Evolutionary conservation across 495 filamentous ascomycete genomes (phyloP), one percentile per base, ranked within the genome.

Genomic region (Friedmanniomyces endolithicus): DNA sequence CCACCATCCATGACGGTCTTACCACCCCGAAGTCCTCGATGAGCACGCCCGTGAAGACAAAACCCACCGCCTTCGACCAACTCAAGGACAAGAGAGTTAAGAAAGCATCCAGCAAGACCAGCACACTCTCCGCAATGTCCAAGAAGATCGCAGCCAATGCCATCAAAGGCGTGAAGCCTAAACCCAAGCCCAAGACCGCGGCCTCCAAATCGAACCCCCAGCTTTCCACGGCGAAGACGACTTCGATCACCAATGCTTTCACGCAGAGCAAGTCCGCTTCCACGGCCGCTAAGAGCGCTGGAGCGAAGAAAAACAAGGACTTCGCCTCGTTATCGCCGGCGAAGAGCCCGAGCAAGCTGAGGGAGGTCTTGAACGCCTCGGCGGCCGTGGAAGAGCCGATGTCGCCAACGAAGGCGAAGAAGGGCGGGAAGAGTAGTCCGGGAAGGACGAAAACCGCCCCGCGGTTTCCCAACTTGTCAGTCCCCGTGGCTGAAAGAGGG

Each of bases 351-450:
- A 57, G 53, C 41, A 64, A 64, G 50, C 47, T 62, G 37, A 49
- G 54, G 23, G 44, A 60, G 48, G 48, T 41, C 24, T 54, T 57
- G 50, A 60, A 60, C 31, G 58, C 48, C n/a, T 48, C 44, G 27
- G 23, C 51, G n/a, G 25, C 52, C n/a, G n/a, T n/a, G 9, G 27
- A 31, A 9, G 35, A 60, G 45, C 57, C 57, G 8, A 52, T 60
- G 53, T 37, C 50, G 16, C 19, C 48, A 9, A 24, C 53, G 27
- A 48, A 56, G 9, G 17, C 53, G 27, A 48, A 56, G 9, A 11
- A 48, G 24, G 24, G 47, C 11, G 27, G 27, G 27, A 31, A 31
- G 27, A 31, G 27, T 31, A 31, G 27, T 31, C 27, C 27, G 4
- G 27, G 27, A 3, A 31, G 9, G 27, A 9, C 27, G 27, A 31